Percentiles rank a stretch among this genome's conserved stretches.
phyloP scores from a whole-genome alignment of 73 alveolate genomes.

The Breviolum minutum region DNA sequence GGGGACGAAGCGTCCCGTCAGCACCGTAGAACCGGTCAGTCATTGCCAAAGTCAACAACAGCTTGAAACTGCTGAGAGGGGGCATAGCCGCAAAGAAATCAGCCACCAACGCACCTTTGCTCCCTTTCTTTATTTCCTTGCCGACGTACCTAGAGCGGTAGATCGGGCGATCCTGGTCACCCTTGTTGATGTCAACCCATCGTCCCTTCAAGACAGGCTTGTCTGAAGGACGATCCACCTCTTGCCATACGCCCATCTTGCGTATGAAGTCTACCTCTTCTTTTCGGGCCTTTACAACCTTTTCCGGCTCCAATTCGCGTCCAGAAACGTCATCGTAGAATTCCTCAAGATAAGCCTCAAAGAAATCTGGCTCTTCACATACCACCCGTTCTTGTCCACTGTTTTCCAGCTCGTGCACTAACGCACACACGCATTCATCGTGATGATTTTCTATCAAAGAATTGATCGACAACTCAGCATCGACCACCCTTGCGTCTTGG shows the following conservation, averaged over 20 bases:
- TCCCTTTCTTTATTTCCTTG: not conserved
- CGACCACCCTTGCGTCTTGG: too few relatives aligned
- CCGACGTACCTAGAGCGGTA: conserved; percentile 24
- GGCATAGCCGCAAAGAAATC: conserved; percentile 50
- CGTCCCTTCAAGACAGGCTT: too few relatives aligned
- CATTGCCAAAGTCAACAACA: not conserved
- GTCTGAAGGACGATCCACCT: not conserved
- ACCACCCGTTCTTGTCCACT: not conserved
- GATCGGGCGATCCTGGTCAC: not conserved
- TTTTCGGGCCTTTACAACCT: not conserved
- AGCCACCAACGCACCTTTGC: not conserved
- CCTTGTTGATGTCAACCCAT: conserved; percentile 27
- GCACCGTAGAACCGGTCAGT: not conserved
- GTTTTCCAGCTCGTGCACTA: not conserved
- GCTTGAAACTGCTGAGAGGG: not conserved
- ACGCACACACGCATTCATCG: too few relatives aligned
- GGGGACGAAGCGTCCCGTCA: not conserved
- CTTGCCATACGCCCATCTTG: not conserved
- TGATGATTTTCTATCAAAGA: too few relatives aligned
- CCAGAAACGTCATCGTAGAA: not conserved
- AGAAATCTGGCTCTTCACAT: not conserved
- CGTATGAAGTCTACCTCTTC: not conserved
- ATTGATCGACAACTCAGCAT: too few relatives aligned
- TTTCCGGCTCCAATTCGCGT: not conserved
- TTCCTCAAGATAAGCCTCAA: not conserved